Evolutionary conservation across 495 filamentous ascomycete genomes (phyloP), one percentile per base, ranked within the genome.

Genomic region (Thozetella sp.): DNA sequence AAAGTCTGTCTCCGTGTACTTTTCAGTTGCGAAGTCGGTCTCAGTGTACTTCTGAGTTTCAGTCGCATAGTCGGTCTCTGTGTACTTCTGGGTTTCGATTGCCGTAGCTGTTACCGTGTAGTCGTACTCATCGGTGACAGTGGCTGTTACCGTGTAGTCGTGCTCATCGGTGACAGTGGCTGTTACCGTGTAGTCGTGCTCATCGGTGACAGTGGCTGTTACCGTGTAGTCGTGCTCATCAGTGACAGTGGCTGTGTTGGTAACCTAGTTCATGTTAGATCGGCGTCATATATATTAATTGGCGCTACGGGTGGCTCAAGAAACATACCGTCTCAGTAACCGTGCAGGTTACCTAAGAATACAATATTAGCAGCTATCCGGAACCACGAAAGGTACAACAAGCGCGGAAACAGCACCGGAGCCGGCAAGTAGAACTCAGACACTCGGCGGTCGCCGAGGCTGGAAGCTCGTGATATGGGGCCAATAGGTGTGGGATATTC

Each of bases 281-380:
- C 50, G 24, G 17, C 55, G 55, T 11, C 25, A 55, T 13, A 51
- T 58, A 17, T 48, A 26, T 12, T 48, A 23, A 20, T 12, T 3
- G 6, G 30, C 17, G 17, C 13, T 56, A 25, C 10, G 15, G 9
- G 48, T 51, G 9, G 10, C 48, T 11, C 13, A 9, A 11, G 11
- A 48, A 17, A 40, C 50, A 25, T 61, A 27, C 54, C 40, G 54
- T 57, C 48, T 61, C 27, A n/a, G 43, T 56, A 19, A 57, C 54
- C 40, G 59, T 61, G 17, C 24, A 27, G 27, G 26, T 61, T 51
- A 48, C 43, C 43, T 48, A 20, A 20, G 10, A n/a, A 48, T 10
- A 11, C 43, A 48, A 48, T 19, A 11, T 48, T 20, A 48, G 43
- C 20, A 20, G 20, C 6, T 4, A 20, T 20, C n/a, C 43, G 20